These are phyloP conservation scores for Fraxinus angustifolia DNA, from an alignment of 305 asterid species.

Conservation along the genomic window DNA sequence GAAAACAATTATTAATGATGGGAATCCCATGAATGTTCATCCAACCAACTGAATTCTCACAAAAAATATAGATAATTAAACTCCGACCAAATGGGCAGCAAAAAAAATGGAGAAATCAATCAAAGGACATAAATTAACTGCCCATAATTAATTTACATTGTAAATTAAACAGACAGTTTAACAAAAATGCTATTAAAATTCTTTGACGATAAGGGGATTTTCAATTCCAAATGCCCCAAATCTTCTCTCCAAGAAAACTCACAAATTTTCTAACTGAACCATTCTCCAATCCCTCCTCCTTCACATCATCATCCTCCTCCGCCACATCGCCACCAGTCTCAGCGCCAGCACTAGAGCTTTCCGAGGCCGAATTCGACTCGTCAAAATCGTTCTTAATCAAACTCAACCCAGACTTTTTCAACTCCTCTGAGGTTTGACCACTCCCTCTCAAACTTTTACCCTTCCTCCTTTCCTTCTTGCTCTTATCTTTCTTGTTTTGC, in stretches of 20 bases:
- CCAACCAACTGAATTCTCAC: background rate
- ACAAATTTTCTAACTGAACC: slow-evolving; percentile 61
- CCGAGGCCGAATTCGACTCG: slow-evolving; percentile 32
- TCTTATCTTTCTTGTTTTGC: slow-evolving; percentile 41
- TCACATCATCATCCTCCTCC: slow-evolving; percentile 19
- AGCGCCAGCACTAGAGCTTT: slow-evolving; percentile 4
- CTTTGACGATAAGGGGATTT: background rate
- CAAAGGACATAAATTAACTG: background rate
- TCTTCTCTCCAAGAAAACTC: slow-evolving; percentile 54
- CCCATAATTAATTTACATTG: slow-evolving; percentile 32
- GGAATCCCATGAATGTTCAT: background rate
- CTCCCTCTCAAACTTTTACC: slow-evolving; percentile 31
- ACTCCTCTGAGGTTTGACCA: slow-evolving; percentile 24
- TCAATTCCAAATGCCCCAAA: slow-evolving; percentile 78
- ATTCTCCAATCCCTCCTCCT: slow-evolving; percentile 32
- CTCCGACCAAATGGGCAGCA: background rate
- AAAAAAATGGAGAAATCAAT: background rate
- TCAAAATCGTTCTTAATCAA: slow-evolving; percentile 21
- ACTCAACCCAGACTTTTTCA: slow-evolving; percentile 28
- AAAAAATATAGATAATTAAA: background rate
- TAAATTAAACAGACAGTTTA: slow-evolving; percentile 22
- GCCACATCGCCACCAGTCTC: slow-evolving; percentile 3
- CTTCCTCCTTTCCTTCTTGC: slow-evolving; percentile 49
- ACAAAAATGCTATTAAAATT: slow-evolving; percentile 30
- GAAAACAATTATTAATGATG: background rate